These are phyloP conservation scores for Trichaptum fuscoviolaceum DNA, from an alignment of 768 basidiomycete species.

Conservation along the genomic window DNA sequence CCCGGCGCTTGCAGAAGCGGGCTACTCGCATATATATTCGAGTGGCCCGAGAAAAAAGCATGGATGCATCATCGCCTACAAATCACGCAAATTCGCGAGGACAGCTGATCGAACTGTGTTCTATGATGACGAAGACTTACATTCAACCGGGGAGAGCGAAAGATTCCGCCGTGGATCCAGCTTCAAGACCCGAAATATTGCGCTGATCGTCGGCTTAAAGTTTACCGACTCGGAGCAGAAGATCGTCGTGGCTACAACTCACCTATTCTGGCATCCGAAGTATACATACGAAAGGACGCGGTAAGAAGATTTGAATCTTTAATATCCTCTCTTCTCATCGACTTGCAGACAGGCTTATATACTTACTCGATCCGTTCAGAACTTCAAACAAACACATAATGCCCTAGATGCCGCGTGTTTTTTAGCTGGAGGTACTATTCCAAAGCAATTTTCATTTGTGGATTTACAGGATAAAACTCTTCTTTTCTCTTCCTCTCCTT, in stretches of 20 bases:
- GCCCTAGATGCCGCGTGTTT: constrained; percentile 42
- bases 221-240: constrained; percentile 32
- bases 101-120: constrained; percentile 44
- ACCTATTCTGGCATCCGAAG: constrained; percentile 94
- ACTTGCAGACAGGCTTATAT: constrained; percentile 67
- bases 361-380: constrained; percentile 55
- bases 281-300: constrained; percentile 80
- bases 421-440: constrained; percentile 75
- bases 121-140: constrained; percentile 66
- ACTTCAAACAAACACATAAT: constrained; percentile 43
- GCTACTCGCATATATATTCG: constrained; percentile 61
- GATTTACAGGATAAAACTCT: neutral
- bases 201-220: constrained; percentile 62
- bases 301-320: constrained; percentile 26
- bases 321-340: neutral
- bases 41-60: constrained; percentile 75
- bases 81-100: constrained; percentile 42
- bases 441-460: neutral
- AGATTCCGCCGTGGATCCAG: constrained; percentile 45
- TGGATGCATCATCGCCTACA: constrained; percentile 80
- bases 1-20: constrained; percentile 57
- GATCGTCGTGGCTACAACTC: constrained; percentile 79
- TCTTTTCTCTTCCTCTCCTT: neutral
- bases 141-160: constrained; percentile 27
- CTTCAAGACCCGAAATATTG: constrained; percentile 78